A percentile compares a stretch with the other conserved stretches of the same genome.
phyloP scores from a whole-genome alignment of 2,329 filamentous ascomycete genomes.

The Grosmannia huntii region DNA sequence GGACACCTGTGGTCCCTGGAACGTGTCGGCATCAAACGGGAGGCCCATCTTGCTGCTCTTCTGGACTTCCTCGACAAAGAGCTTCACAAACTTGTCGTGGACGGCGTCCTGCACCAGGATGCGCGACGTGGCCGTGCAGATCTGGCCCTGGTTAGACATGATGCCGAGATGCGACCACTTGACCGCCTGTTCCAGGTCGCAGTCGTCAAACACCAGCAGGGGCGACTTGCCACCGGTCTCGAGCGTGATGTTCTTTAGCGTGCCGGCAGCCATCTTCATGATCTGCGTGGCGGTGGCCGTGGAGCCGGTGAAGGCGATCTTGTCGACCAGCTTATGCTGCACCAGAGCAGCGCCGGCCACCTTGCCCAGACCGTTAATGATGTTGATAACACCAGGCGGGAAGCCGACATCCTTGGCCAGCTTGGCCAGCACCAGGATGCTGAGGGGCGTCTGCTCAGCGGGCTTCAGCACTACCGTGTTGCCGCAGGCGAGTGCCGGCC shows the following conservation, averaged over 20 bases:
- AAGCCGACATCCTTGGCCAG: slow-evolving; percentile 60
- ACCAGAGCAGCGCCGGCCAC: slow-evolving; percentile 55
- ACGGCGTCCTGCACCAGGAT: slow-evolving; percentile 53
- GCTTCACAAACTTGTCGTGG: slow-evolving; percentile 45
- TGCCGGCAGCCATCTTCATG: slow-evolving; percentile 52
- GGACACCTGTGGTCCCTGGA: slow-evolving; percentile 45
- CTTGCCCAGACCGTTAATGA: slow-evolving; percentile 54
- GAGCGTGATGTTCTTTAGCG: slow-evolving; percentile 44
- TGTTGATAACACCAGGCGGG: slow-evolving; percentile 60
- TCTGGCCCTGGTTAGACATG: slow-evolving; percentile 60
- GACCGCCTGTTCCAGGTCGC: slow-evolving; percentile 42
- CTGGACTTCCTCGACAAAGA: slow-evolving; percentile 27
- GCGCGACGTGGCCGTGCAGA: slow-evolving; percentile 60
- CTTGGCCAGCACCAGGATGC: slow-evolving; percentile 46
- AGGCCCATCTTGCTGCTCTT: slow-evolving; percentile 40
- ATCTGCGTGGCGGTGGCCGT: slow-evolving; percentile 54
- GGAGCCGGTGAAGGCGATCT: slow-evolving; percentile 63
- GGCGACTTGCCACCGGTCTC: slow-evolving; percentile 50
- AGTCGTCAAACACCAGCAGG: slow-evolving; percentile 45
- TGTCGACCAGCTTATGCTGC: slow-evolving; percentile 51
- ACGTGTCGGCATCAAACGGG: slow-evolving; percentile 40
- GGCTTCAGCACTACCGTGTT: slow-evolving; percentile 50
- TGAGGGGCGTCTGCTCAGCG: slow-evolving; percentile 49
- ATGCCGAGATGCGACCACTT: slow-evolving; percentile 21
- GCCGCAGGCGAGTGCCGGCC: slow-evolving; percentile 49